Conservation (phyloP, 2,329 filamentous ascomycete genomes). For the Hypoxylon sp. region DNA sequence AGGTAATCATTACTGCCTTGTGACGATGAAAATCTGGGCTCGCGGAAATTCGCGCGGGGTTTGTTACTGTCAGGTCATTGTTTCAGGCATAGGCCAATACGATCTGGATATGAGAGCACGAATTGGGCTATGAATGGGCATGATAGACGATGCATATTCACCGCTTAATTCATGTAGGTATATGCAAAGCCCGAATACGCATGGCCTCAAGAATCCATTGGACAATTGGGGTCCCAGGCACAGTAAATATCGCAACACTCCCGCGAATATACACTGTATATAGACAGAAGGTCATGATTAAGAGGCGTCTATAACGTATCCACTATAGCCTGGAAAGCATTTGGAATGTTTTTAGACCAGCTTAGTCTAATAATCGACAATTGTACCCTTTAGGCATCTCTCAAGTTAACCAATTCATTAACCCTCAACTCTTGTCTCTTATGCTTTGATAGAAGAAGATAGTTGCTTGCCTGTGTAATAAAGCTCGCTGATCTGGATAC, state of each 20-base stretch:
- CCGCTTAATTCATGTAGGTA: constrained; percentile 38
- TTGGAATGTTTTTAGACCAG: background rate
- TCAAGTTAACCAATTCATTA: constrained; percentile 1
- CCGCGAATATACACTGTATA: constrained; percentile 3
- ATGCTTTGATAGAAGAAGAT: background rate
- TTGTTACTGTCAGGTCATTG: constrained; percentile 15
- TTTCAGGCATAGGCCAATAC: constrained; percentile 38
- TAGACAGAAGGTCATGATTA: constrained; percentile 3
- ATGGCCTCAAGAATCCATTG: constrained; percentile 18
- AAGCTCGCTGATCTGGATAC: constrained; percentile 16
- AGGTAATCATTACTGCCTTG: background rate
- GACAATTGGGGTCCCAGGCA: constrained; percentile 21
- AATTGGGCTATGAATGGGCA: constrained; percentile 11
- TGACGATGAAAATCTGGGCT: constrained; percentile 7
- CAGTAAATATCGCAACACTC: background rate
- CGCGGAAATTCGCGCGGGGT: constrained; percentile 26
- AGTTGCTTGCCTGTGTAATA: constrained; percentile 3
- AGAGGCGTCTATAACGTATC: background rate
- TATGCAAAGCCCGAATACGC: constrained; percentile 17
- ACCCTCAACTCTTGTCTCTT: background rate
- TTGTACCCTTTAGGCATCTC: background rate
- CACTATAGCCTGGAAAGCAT: background rate
- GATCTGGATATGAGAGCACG: constrained; percentile 21
- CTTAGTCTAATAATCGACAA: background rate
- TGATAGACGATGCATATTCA: constrained; percentile 35